Evolutionary conservation across 208 protist genomes (phyloP).

Genomic region (Trypanosoma scelopori): DNA sequence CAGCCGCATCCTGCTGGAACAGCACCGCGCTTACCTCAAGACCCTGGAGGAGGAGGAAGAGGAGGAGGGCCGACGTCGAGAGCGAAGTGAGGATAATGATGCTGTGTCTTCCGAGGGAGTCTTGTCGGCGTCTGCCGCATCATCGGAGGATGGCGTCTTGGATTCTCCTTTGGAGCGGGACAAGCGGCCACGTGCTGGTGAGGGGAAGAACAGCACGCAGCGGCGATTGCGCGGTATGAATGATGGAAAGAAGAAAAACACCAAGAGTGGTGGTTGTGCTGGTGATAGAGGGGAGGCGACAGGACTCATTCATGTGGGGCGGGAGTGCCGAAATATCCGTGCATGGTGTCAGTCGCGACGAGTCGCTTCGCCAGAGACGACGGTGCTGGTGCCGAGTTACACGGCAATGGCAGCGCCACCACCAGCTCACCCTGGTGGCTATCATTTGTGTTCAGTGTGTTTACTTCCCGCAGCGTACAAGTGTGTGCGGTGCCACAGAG

Average conservation of each 20-base stretch:
- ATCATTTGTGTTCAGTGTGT: slow-evolving; percentile 77
- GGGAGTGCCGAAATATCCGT: slow-evolving; percentile 11
- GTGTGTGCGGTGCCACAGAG: slow-evolving; percentile 59
- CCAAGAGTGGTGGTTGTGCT: not conserved
- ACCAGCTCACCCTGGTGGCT: slow-evolving; percentile 21
- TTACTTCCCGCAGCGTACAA: slow-evolving; percentile 64
- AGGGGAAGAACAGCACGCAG: slow-evolving; percentile 4
- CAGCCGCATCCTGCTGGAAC: slow-evolving; percentile 25
- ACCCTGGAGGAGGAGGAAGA: slow-evolving; percentile 23
- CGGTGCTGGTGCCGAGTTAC: slow-evolving; percentile 11
- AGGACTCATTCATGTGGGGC: not conserved
- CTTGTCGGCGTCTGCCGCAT: slow-evolving; percentile 9
- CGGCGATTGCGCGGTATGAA: not conserved
- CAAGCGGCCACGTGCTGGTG: not conserved
- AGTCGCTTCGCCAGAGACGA: not conserved
- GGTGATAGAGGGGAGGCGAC: not conserved
- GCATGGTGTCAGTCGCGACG: slow-evolving; percentile 8
- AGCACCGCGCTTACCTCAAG: slow-evolving; percentile 33
- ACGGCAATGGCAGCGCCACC: slow-evolving; percentile 23
- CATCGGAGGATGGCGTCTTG: not conserved
- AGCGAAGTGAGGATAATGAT: slow-evolving; percentile 3
- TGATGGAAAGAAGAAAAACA: not conserved
- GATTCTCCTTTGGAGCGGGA: not conserved
- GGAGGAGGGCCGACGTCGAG: not conserved
- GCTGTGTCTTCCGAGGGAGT: not conserved